These are phyloP conservation scores for Juncus effusus DNA, from an alignment of 176 grass and related monocot species.

Conservation along the genomic window DNA sequence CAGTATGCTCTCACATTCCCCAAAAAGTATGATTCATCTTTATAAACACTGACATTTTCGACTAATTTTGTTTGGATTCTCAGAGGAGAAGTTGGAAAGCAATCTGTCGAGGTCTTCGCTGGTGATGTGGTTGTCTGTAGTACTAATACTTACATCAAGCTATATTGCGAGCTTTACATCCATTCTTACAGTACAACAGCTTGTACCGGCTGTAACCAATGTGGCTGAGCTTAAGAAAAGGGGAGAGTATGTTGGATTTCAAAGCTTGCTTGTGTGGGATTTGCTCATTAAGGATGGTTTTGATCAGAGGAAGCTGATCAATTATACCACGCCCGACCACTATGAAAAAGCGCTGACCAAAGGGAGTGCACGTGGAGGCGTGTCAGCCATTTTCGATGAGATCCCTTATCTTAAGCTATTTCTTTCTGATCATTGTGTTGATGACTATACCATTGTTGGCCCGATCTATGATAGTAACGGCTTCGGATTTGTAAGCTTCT, in stretches of 20 bases:
- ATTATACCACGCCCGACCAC: conserved; percentile 2
- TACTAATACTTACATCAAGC: conserved; percentile 53
- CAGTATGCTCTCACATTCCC: neutral
- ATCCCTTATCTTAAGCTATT: conserved; percentile 31
- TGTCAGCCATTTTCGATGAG: conserved; percentile 30
- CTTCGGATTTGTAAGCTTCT: conserved; percentile 53
- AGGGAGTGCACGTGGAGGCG: conserved; percentile 48
- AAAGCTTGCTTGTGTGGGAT: conserved; percentile 29
- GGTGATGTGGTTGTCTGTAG: conserved; percentile 32
- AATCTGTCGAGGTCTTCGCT: conserved; percentile 34
- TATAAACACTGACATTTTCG: neutral
- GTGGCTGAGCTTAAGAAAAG: conserved; percentile 36
- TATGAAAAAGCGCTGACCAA: conserved; percentile 40
- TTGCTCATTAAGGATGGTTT: conserved; percentile 35
- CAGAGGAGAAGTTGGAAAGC: conserved; percentile 42
- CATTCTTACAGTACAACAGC: conserved; percentile 49
- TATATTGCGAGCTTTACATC: conserved; percentile 54
- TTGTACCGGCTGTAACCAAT: conserved; percentile 39
- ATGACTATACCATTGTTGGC: conserved; percentile 44
- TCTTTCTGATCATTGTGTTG: conserved; percentile 37
- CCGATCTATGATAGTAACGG: conserved; percentile 47
- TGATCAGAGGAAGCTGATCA: conserved; percentile 37
- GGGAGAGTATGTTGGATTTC: conserved; percentile 42
- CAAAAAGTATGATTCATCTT: neutral
- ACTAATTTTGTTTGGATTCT: neutral